Conservation (phyloP, 495 filamentous ascomycete genomes). For the Opeltia flavorubescens region DNA sequence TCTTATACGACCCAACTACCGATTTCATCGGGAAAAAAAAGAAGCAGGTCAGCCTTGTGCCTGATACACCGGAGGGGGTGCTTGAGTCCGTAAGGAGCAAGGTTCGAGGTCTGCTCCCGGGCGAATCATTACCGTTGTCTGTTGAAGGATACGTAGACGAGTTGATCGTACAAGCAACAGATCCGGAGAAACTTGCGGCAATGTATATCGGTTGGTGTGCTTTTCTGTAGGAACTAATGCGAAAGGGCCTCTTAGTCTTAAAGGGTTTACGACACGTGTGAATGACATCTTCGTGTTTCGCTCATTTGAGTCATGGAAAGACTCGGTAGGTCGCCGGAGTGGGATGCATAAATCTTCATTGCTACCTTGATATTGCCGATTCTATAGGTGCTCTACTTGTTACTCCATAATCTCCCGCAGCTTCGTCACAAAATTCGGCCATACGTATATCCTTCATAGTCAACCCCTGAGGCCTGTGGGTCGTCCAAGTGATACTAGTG, state of each 20-base stretch:
- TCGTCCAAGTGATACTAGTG: slow-evolving; percentile 50
- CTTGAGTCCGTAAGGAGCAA: slow-evolving; percentile 80
- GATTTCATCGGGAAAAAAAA: slow-evolving; percentile 77
- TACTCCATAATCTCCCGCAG: slow-evolving; percentile 34
- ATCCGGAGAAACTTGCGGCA: slow-evolving; percentile 56
- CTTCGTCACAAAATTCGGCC: slow-evolving; percentile 40
- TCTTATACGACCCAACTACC: slow-evolving; percentile 89
- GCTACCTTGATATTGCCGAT: no score
- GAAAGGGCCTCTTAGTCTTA: neutral
- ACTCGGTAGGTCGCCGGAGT: no score
- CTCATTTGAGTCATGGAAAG: neutral
- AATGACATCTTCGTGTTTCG: no score
- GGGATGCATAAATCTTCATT: no score
- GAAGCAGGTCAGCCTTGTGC: slow-evolving; percentile 49
- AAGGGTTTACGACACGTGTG: no score
- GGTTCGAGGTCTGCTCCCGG: slow-evolving; percentile 65
- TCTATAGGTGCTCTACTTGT: no score
- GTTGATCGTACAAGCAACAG: slow-evolving; percentile 70
- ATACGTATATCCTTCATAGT: slow-evolving; percentile 41
- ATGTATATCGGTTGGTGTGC: slow-evolving; percentile 99
- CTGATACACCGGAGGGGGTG: slow-evolving; percentile 77
- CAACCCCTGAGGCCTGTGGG: slow-evolving; percentile 43
- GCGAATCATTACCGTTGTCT: slow-evolving; percentile 78
- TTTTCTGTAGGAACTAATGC: slow-evolving; percentile 48
- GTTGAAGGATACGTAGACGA: slow-evolving; percentile 95